Conservation (phyloP, 805 yeast genomes). For the Lachancea mirantina region DNA sequence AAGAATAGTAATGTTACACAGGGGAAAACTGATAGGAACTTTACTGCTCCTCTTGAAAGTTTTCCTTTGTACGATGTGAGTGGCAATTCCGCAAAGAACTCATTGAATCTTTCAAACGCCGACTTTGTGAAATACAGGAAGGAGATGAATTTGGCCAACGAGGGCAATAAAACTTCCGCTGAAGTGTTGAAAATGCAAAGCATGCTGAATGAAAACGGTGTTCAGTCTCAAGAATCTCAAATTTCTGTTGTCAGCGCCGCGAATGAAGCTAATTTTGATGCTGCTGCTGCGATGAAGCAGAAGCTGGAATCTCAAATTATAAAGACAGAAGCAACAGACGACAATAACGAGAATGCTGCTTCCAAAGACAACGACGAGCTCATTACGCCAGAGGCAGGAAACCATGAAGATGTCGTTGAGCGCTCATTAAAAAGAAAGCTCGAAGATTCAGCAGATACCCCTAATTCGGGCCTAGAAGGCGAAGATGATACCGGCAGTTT, state of each 20-base stretch:
- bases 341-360: slow-evolving; percentile 10
- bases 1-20: slow-evolving; percentile 52
- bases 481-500: slow-evolving; percentile 15
- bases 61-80: slow-evolving; percentile 70
- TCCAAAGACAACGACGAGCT: slow-evolving; percentile 12
- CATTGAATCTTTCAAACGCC: slow-evolving; percentile 54
- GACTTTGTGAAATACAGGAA: slow-evolving; percentile 62
- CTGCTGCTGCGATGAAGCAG: slow-evolving; percentile 40
- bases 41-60: slow-evolving; percentile 56
- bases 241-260: slow-evolving; percentile 30
- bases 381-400: slow-evolving; percentile 15
- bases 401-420: slow-evolving; percentile 8
- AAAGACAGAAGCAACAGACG: slow-evolving; percentile 17
- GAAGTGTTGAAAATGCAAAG: slow-evolving; percentile 45
- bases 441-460: slow-evolving; percentile 17
- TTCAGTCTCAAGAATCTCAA: slow-evolving; percentile 25
- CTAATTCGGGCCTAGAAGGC: slow-evolving; percentile 7
- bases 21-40: slow-evolving; percentile 66
- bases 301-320: slow-evolving; percentile 27
- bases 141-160: slow-evolving; percentile 59
- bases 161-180: slow-evolving; percentile 65
- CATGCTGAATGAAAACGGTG: slow-evolving; percentile 21
- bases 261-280: slow-evolving; percentile 36
- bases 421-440: slow-evolving; percentile 1
- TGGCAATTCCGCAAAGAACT: slow-evolving; percentile 69